Conservation (phyloP, 208 protist genomes). For the Crithidia fasciculata region DNA sequence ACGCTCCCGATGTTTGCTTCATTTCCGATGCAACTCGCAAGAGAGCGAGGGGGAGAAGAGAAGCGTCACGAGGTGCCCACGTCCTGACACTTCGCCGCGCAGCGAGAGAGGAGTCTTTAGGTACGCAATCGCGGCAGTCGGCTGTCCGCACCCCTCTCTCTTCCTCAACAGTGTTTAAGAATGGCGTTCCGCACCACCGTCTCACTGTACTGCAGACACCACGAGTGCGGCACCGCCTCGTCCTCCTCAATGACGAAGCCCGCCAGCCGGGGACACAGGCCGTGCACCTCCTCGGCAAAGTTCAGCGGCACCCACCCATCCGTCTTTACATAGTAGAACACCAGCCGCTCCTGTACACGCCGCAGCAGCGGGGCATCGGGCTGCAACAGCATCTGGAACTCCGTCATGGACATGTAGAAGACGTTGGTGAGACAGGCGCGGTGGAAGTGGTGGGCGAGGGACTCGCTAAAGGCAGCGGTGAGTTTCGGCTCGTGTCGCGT, state of each 20-base stretch:
- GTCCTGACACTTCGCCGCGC: too few species aligned
- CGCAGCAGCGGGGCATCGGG: conserved; percentile 56
- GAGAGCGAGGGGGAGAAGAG: too few species aligned
- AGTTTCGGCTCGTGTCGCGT: conserved; percentile 27
- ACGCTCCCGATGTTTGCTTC: too few species aligned
- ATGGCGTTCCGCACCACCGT: conserved; percentile 55
- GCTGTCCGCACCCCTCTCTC: neutral
- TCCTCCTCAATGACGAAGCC: conserved; percentile 63
- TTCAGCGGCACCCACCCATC: conserved; percentile 68
- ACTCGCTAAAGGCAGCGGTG: conserved; percentile 13
- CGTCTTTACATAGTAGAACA: conserved; percentile 68
- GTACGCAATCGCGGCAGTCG: neutral
- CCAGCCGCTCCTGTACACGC: conserved; percentile 51
- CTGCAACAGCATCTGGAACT: conserved; percentile 58
- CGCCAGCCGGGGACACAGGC: conserved; percentile 37
- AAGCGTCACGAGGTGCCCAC: too few species aligned
- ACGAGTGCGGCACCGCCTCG: conserved; percentile 53
- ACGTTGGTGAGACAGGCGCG: conserved; percentile 42
- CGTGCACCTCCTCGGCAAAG: conserved; percentile 50
- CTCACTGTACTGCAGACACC: conserved; percentile 70
- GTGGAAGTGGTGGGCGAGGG: conserved; percentile 38
- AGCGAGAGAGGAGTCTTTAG: too few species aligned
- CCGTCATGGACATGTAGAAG: conserved; percentile 59
- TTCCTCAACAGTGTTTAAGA: conserved; percentile 30
- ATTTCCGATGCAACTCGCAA: too few species aligned